Evolutionary conservation across 2,329 filamentous ascomycete species (phyloP), one percentile per base, ranked within the genome.

Genomic region (Trichophyton rubrum): DNA sequence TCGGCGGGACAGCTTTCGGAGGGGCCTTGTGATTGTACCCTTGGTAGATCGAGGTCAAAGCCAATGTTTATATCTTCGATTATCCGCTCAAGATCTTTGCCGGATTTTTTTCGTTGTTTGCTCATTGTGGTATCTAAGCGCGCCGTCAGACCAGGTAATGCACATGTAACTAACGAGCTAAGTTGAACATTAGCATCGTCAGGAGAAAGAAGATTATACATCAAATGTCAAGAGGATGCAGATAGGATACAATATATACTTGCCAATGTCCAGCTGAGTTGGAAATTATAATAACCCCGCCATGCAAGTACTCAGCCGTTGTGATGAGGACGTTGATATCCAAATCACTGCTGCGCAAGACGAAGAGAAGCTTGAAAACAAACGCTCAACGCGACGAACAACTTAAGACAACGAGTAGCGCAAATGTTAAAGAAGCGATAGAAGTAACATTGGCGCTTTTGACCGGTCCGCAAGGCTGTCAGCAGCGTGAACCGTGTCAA

Each of bases 11-110:
- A 30, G 59, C 2, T 61, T 62, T 35, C 65, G 1, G 64, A 64
- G 0, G 58, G 62, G 68, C 69, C 38, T 59, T 30, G 27, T 1
- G 64, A 11, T 59, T 1, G 65, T 66, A 13, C 27, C 27, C 27
- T 11, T 15, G 45, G 45, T 47, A 68, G 70, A 5, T 72, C 66
- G 1, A 76, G 64, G 1, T 66, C 66, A 63, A 70, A 77, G 35
- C 65, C 62, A 2, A 66, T 58, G 63, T 75, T 77, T 43, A 77
- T 65, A 2, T 58, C 33, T 30, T 71, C 63, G 55, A 76, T 69
- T 8, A 71, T 61, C 7, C 66, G 57, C 17, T 65, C 59, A 45
- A 72, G 64, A 38, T 66, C 64, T 35, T 63, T 51, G n/a, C 67
- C 67, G 40, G 60, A 66, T 35, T 62, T 66, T 8, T 9, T 35